Evolutionary conservation across 192 early-diverging fungal genomes (phyloP).

Genomic region (Coemansia sp.): DNA sequence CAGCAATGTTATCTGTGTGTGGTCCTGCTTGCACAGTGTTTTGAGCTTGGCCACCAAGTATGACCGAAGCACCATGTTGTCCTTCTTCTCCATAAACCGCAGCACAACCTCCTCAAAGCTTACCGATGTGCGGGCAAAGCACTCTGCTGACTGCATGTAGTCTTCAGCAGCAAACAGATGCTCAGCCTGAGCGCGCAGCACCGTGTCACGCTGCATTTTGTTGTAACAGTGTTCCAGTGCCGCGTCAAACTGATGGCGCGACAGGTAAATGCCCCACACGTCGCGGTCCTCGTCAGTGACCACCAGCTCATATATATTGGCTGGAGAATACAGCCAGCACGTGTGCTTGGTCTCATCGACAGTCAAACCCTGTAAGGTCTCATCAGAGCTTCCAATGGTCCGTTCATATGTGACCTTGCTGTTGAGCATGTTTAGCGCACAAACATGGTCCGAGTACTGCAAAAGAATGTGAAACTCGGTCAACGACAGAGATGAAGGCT

Average conservation of each 20-base stretch:
- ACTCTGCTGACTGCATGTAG: conserved; percentile 76
- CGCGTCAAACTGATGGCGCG: conserved; percentile 76
- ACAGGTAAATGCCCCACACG: conserved; percentile 88
- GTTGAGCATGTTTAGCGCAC: conserved; percentile 78
- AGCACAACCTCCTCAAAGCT: conserved; percentile 92
- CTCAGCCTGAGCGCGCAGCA: conserved; percentile 84
- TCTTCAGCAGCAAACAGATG: conserved; percentile 74
- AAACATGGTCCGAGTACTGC: conserved; percentile 73
- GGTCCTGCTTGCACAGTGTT: conserved; percentile 68
- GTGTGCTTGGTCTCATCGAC: conserved; percentile 80
- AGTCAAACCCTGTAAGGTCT: conserved; percentile 65
- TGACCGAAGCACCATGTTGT: conserved; percentile 71
- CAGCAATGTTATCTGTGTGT: conserved; percentile 76
- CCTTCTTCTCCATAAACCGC: conserved; percentile 68
- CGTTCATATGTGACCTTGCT: conserved; percentile 84
- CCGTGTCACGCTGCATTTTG: conserved; percentile 71
- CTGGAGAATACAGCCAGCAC: conserved; percentile 89
- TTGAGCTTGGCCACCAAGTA: conserved; percentile 78
- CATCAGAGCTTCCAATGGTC: conserved; percentile 57
- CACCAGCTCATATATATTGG: conserved; percentile 83
- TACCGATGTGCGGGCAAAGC: conserved; percentile 76
- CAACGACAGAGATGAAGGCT: conserved; percentile 74
- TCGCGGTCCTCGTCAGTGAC: conserved; percentile 91
- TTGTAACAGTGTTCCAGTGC: conserved; percentile 76
- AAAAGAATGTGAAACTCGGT: conserved; percentile 90